These are phyloP conservation scores for Echium plantagineum DNA, from an alignment of 257 asterid species.

Conservation along the genomic window DNA sequence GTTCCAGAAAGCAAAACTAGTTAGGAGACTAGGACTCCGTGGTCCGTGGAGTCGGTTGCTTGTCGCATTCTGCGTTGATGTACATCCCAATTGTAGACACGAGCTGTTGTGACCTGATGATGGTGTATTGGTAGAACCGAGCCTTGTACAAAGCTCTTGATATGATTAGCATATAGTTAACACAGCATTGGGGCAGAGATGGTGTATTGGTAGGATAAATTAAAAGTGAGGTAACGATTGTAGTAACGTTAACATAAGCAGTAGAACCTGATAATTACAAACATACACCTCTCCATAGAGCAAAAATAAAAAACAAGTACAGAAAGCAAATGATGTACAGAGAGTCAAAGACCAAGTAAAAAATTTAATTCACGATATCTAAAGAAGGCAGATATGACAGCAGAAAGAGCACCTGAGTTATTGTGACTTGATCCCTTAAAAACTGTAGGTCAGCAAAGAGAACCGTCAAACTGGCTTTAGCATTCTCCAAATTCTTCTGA, in stretches of 20 bases:
- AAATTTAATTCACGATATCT: neutral
- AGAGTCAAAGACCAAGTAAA: neutral
- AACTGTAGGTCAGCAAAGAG: slow-evolving; percentile 83
- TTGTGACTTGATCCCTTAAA: slow-evolving; percentile 83
- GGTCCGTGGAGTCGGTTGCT: slow-evolving; percentile 32
- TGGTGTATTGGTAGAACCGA: too few relatives aligned
- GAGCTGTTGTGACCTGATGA: slow-evolving; percentile 80
- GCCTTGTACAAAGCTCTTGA: too few relatives aligned
- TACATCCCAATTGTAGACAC: slow-evolving; percentile 91
- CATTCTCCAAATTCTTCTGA: slow-evolving; percentile 72
- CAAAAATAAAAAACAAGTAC: too few relatives aligned
- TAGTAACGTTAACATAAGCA: too few relatives aligned
- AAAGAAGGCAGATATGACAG: neutral
- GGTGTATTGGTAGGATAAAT: too few relatives aligned
- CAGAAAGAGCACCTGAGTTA: slow-evolving; percentile 53
- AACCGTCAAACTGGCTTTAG: slow-evolving; percentile 79
- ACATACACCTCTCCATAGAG: too few relatives aligned
- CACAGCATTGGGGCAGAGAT: too few relatives aligned
- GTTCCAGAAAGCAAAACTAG: neutral
- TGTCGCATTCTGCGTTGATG: slow-evolving; percentile 69
- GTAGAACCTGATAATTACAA: too few relatives aligned
- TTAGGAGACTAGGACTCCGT: slow-evolving; percentile 12
- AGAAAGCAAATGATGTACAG: neutral
- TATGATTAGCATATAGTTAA: neutral
- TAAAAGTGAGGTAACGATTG: too few relatives aligned